Base-by-base conservation (phyloP, 73 alveolate genomes). In the Blepharisma japonicum region DNA sequence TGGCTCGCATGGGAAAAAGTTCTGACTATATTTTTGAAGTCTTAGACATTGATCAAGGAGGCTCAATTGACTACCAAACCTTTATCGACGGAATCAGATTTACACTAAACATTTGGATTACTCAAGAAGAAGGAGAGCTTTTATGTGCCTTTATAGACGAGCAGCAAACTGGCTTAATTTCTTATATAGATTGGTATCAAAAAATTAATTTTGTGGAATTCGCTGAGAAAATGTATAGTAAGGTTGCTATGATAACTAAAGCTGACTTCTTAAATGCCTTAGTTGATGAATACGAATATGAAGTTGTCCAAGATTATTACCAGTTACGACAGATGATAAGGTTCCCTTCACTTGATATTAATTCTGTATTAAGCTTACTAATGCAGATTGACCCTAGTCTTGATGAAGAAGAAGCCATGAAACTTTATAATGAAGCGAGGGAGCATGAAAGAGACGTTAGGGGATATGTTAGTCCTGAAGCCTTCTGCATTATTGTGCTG, bases 121-220 rank as follows among this genome's bases (percentile, higher is more conserved):
- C 80, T 3, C 68, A 70, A 70, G 80, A 70, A 70, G 80, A 70
- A 70, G 80, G 71, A 2, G 68, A 70, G 5, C 55, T 18, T 54
- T 54, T 70, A 14, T 39, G 68, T n/a, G 42, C 14, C 0, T 70
- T n/a, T 70, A 70, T 70, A 1, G 80, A 70, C 5, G 55, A 70
- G 45, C 55, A 70, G 3, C 32, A 70, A 7, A 70, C 80, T n/a
- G 80, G 80, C 14, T 18, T 38, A 8, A 70, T 70, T 14, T 14
- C 74, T 61, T 61, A 14, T 61, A 39, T 14, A n/a, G 14, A 14
- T 5, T 61, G 74, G 74, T 61, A 61, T 4, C 74, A 61, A 61
- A 61, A 61, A 25, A 39, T 61, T 5, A 61, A 61, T 61, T 61
- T 61, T 61, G 74, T 61, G n/a, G 74, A 61, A 61, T 61, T 61